Conservation (phyloP, 106 monocot species). For the Ottelia alismoides region DNA sequence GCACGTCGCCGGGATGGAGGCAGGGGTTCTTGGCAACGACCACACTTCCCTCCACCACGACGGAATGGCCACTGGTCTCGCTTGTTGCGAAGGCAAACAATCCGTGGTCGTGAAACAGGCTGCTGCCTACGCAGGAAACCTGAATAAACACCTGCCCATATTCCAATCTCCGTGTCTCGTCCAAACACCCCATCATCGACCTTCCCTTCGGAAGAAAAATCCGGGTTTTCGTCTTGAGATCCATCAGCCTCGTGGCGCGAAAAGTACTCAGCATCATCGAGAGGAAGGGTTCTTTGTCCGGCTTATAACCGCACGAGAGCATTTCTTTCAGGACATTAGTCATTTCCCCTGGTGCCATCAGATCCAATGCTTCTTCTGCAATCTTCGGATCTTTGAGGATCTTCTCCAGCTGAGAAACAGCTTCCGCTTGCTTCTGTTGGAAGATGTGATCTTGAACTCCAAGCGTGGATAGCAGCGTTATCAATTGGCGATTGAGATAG, state of each 20-base stretch:
- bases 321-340: constrained; percentile 53
- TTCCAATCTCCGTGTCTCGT: constrained; percentile 60
- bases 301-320: constrained; percentile 63
- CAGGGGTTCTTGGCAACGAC: constrained; percentile 91
- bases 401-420: constrained; percentile 38
- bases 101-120: constrained; percentile 11
- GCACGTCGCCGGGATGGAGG: constrained; percentile 86
- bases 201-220: constrained; percentile 73
- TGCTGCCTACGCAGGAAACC: constrained; percentile 23
- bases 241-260: constrained; percentile 53
- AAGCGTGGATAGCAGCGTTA: constrained; percentile 86
- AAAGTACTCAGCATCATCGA: constrained; percentile 63
- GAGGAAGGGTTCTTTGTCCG: constrained; percentile 66
- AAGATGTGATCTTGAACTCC: constrained; percentile 61
- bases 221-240: constrained; percentile 72
- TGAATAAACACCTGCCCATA: constrained; percentile 86
- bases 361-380: constrained; percentile 44
- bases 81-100: constrained; percentile 3
- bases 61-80: constrained; percentile 8
- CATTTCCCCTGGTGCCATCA: constrained; percentile 58
- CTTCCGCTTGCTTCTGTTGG: constrained; percentile 47
- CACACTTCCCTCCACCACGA: constrained; percentile 45
- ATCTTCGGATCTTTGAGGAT: constrained; percentile 38
- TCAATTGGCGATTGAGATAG: constrained; percentile 79
- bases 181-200: constrained; percentile 91